These are phyloP conservation scores for Atkinsonella hypoxylon DNA, from an alignment of 2,329 filamentous ascomycete species.

Conservation along the genomic window DNA sequence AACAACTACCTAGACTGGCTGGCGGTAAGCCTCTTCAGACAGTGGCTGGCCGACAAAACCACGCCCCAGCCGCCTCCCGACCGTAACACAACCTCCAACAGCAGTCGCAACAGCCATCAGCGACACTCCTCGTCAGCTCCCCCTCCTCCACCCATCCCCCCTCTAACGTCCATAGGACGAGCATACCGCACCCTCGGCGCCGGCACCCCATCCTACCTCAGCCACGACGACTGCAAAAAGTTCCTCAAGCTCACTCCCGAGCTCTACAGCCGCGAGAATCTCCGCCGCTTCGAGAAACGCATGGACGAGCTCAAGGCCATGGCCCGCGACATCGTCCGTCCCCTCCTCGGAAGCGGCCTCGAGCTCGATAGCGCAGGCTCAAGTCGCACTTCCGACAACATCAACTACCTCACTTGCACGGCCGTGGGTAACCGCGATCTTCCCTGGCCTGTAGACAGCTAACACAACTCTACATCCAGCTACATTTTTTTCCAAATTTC, in stretches of 20 bases:
- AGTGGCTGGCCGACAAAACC: constrained; percentile 88
- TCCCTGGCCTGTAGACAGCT: constrained; percentile 34
- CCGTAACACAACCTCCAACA: constrained; percentile 13
- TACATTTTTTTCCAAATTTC: too few species aligned
- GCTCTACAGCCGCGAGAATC: constrained; percentile 74
- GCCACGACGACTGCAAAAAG: constrained; percentile 78
- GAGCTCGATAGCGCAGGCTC: constrained; percentile 56
- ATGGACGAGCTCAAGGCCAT: constrained; percentile 81
- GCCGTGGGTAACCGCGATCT: constrained; percentile 35
- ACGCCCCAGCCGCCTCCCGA: constrained; percentile 46
- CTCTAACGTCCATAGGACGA: constrained; percentile 51
- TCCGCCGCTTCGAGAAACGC: constrained; percentile 73
- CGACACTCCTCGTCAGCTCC: constrained; percentile 11
- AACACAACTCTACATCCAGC: not conserved
- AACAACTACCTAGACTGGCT: constrained; percentile 86
- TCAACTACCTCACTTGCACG: constrained; percentile 40
- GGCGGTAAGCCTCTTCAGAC: constrained; percentile 73
- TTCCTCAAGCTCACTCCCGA: constrained; percentile 79
- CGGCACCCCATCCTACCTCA: constrained; percentile 50
- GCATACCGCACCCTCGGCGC: constrained; percentile 69
- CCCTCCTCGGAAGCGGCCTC: constrained; percentile 74
- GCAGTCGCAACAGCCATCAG: constrained; percentile 6
- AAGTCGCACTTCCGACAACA: constrained; percentile 28
- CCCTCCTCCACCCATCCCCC: constrained; percentile 27
- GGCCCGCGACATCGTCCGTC: constrained; percentile 70